Evolutionary conservation across 805 yeast genomes (phyloP), one percentile per base, ranked within the genome.

Genomic region (Starmerella powellii): DNA sequence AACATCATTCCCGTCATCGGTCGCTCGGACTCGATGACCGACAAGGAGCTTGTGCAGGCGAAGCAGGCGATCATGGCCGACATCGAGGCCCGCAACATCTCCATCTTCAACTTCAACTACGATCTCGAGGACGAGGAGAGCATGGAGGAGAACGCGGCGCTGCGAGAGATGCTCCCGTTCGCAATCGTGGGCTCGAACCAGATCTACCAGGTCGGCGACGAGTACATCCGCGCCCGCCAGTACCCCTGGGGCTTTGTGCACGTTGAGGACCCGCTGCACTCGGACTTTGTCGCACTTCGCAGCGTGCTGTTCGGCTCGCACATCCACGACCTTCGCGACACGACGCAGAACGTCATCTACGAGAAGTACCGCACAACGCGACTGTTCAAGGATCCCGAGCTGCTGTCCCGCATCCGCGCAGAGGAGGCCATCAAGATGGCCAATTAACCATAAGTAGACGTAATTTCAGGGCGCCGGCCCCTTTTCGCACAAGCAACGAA

Each of bases 1-100:
- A 87, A 87, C 62, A 70, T 88, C 20, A 74, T 87, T 34, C 95
- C 96, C 2, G 76, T 86, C 20, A 73, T 87, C 44, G 73, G 82
- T 29, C 80, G 82, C 55, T 77, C 94, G 2, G 96, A 87, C 59
- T 68, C 84, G 2, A 66, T 84, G 51, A 83, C 94, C 0, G 68
- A 68, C 18, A 58, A 23, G 2, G 95, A 87, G 60, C 62, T 77
- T 42, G 56, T 59, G 13, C 59, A 60, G 23, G 70, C 72, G 59
- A 80, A 80, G 58, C 60, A 64, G 41, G 63, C 69, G 41, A 66
- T 82, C 44, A 66, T 65, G 59, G 65, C 63, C 38, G 86, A 79
- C 51, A 68, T 82, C 38, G 68, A 64, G 42, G 63, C 68, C 40
- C 69, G 76, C 59, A 63, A 69, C 42, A 78, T 83, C 31, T 76